Percentiles rank a stretch among this genome's conserved stretches.
Evolutionary conservation across 192 early-diverging fungal species (phyloP).

Genomic region (Umbelopsis vinacea): DNA sequence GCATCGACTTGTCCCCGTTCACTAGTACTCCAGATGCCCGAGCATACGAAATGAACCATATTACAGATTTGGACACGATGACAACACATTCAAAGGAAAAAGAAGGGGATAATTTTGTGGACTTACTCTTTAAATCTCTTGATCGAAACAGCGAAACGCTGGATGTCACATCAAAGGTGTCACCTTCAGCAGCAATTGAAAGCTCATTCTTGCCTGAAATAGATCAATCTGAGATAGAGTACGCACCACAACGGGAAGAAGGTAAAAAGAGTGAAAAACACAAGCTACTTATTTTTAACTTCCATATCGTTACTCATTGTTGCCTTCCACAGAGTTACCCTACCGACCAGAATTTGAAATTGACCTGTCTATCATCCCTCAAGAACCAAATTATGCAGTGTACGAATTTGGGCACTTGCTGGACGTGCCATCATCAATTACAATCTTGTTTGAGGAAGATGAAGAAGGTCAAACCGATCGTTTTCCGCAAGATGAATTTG

Average conservation of each 20-base stretch:
- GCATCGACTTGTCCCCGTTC: background rate
- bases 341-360: conserved; percentile 5
- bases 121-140: conserved; percentile 6
- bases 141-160: background rate
- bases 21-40: background rate
- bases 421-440: background rate
- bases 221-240: background rate
- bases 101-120: background rate
- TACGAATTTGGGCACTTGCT: conserved; percentile 12
- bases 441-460: background rate
- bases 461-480: background rate
- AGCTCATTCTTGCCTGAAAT: background rate
- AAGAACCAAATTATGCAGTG: background rate
- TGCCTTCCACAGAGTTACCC: background rate
- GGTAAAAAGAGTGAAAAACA: background rate
- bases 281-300: background rate
- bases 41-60: background rate
- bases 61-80: background rate
- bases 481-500: conserved; percentile 4
- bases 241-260: conserved; percentile 8
- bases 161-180: background rate
- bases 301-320: background rate
- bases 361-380: background rate
- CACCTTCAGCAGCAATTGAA: background rate
- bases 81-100: background rate